Conservation (phyloP, 192 early-diverging fungal species). For the Podila minutissima region DNA sequence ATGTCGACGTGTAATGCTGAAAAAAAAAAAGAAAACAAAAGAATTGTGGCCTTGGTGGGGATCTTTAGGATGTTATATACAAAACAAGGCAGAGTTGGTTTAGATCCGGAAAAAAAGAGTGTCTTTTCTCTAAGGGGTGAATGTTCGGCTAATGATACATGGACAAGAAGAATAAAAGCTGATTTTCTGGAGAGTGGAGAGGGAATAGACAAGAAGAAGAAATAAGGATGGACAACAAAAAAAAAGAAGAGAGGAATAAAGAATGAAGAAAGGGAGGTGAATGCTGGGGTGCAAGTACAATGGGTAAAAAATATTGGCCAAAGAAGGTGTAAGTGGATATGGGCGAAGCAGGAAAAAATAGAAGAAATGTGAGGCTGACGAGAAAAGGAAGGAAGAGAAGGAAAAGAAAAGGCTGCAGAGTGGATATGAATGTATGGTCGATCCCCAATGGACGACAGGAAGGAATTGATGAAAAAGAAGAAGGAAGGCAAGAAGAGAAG, state of each 20-base stretch:
- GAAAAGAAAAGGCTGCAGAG: not conserved
- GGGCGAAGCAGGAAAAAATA: not conserved
- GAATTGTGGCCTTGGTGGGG: too few species aligned
- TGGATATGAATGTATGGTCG: not conserved
- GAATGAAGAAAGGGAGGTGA: not conserved
- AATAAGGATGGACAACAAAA: not conserved
- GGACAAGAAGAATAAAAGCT: too few species aligned
- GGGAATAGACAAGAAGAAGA: too few species aligned
- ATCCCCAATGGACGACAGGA: not conserved
- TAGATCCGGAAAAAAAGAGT: not conserved
- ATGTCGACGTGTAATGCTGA: too few species aligned
- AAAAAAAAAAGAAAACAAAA: too few species aligned
- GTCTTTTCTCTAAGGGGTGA: too few species aligned
- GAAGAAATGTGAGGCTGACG: not conserved
- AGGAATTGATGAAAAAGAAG: not conserved
- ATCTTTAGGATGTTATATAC: too few species aligned
- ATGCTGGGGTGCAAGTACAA: not conserved
- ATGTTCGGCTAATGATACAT: too few species aligned
- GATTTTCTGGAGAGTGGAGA: not conserved
- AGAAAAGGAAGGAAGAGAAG: not conserved
- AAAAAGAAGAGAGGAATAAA: not conserved
- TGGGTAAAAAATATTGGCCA: not conserved
- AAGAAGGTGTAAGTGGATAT: not conserved
- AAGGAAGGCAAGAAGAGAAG: not conserved
- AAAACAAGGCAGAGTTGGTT: too few species aligned